A percentile compares a stretch with the other conserved stretches of the same genome.
Evolutionary conservation across 148 eudicot genomes (phyloP).

Genomic region (Fagopyrum homotropicum): DNA sequence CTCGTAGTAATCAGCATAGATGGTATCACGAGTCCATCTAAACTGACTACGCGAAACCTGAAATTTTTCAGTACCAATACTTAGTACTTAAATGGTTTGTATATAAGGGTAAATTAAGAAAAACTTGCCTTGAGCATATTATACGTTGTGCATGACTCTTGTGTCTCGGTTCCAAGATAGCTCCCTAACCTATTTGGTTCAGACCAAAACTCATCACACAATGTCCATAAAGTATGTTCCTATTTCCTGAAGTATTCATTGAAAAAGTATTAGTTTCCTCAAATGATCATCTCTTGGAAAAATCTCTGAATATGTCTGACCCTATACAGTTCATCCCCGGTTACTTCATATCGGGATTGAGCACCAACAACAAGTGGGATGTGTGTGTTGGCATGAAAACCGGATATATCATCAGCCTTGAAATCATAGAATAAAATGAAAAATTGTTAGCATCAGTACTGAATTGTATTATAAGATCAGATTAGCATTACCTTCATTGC

Average conservation of each 20-base stretch:
- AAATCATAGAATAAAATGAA: not conserved
- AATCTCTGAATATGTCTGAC: constrained; percentile 18
- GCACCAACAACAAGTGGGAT: constrained; percentile 81
- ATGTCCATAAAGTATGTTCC: constrained; percentile 41
- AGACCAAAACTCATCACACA: constrained; percentile 55
- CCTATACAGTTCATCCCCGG: constrained; percentile 86
- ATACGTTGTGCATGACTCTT: too few species aligned
- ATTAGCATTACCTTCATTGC: constrained; percentile 56
- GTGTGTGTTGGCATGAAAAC: constrained; percentile 86
- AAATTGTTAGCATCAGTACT: not conserved
- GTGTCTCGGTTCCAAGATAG: too few species aligned
- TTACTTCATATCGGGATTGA: constrained; percentile 86
- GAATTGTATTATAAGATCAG: not conserved
- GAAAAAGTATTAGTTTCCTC: not conserved
- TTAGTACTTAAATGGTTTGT: too few species aligned
- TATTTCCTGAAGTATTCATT: constrained; percentile 51
- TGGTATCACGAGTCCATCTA: constrained; percentile 75
- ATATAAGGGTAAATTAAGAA: not conserved
- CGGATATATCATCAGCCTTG: constrained; percentile 77
- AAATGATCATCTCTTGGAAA: not conserved
- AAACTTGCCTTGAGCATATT: not conserved
- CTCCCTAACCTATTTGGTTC: too few species aligned
- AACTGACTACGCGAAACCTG: constrained; percentile 78
- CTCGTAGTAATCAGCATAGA: constrained; percentile 87
- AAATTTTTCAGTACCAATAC: not conserved